Base-by-base conservation (phyloP, 768 basidiomycete genomes). In the Leucosporidium yakuticum region DNA sequence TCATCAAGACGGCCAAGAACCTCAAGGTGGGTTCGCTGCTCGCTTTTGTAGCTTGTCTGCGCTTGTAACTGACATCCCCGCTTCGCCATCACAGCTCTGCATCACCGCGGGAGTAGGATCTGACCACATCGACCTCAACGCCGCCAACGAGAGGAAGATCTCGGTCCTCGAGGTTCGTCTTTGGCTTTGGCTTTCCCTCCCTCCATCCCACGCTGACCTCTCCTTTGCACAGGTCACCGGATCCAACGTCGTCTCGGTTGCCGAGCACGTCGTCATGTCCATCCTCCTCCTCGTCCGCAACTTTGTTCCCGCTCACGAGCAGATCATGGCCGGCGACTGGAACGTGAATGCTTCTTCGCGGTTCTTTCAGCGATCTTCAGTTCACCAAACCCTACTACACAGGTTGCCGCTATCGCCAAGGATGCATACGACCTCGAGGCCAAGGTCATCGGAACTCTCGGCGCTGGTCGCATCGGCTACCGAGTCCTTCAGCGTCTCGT, bases 401-500 rank as follows among this genome's bases (percentile, higher is more conserved):
- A 44, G 39, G 72, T 74, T 29, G 72, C 75, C 7, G 72, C 39
- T 2, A 58, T 74, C 32, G 74, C 75, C n/a, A 73, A 73, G 90
- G 86, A 88, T 75, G 87, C 91, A 19, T 95, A 83, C 76, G 93
- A 95, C 79, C 81, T 96, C 69, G 93, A 95, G 80, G 85, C 84
- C 77, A 96, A 95, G 81, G 88, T 91, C 63, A 86, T 94, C 63
- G 92, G 91, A 23, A 94, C 92, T 54, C 90, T 96, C 69, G 91
- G 90, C 64, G 77, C 77, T 44, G 86, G 86, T 34, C 81, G 86
- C 64, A 74, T 69, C 60, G 92, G 92, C 9, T 91, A 90, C 82
- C 86, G 73, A 9, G 69, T 75, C 8, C 66, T 74, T 25, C 86
- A 90, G 77, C 86, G 89, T 65, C 81, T 91, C 53, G 74, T 84